These are phyloP conservation scores for Rutidosis leptorrhynchoides DNA, from an alignment of 129 eudicot genomes.

Conservation along the genomic window DNA sequence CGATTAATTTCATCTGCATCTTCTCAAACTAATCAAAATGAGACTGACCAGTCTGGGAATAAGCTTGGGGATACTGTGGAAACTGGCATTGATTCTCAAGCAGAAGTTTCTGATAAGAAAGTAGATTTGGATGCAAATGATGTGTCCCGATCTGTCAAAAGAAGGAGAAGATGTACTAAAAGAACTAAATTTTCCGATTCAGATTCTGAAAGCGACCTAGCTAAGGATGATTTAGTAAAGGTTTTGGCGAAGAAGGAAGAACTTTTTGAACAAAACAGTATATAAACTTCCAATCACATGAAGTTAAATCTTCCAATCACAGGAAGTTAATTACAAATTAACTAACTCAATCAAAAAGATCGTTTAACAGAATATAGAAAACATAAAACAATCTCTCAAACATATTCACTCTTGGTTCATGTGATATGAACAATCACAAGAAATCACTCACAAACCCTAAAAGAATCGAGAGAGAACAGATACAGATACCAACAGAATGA, in stretches of 20 bases:
- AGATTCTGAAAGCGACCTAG: slow-evolving; percentile 44
- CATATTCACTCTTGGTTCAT: too few species aligned
- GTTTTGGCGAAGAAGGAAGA: slow-evolving; percentile 62
- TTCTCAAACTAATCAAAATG: slow-evolving; percentile 42
- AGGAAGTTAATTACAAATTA: too few species aligned
- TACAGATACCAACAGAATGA: too few species aligned
- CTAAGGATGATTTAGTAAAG: slow-evolving; percentile 69
- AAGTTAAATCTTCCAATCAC: too few species aligned
- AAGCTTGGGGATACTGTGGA: not conserved
- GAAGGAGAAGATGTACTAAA: slow-evolving; percentile 35
- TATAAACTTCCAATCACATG: too few species aligned
- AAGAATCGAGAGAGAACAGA: too few species aligned
- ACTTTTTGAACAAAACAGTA: too few species aligned
- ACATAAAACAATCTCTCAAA: too few species aligned
- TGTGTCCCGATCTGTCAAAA: slow-evolving; percentile 25
- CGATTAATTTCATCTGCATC: slow-evolving; percentile 49
- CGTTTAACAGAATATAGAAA: too few species aligned
- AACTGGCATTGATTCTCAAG: not conserved
- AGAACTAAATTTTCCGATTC: slow-evolving; percentile 45
- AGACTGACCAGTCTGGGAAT: not conserved
- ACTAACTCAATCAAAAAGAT: too few species aligned
- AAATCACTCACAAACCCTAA: too few species aligned
- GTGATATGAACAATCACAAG: too few species aligned
- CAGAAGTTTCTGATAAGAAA: slow-evolving; percentile 5
- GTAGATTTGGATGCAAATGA: slow-evolving; percentile 40